Conservation (phyloP, 2,329 filamentous ascomycete species). For the Diplodia scrobiculata region DNA sequence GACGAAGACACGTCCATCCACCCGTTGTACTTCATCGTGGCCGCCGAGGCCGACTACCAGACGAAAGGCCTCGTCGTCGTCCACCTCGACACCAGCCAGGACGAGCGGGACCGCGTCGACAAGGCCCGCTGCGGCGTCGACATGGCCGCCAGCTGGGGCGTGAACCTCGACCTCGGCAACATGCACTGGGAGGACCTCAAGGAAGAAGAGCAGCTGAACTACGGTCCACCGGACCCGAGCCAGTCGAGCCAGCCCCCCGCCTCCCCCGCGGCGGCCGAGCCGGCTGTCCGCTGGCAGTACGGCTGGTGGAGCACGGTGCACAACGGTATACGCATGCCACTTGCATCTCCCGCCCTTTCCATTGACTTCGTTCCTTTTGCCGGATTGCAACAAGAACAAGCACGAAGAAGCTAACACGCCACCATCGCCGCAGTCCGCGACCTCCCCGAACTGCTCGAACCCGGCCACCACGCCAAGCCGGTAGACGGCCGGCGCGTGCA, state of each 20-base stretch:
- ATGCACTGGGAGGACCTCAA: slow-evolving; percentile 7
- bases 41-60: not conserved
- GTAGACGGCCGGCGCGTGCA: not conserved
- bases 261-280: not conserved
- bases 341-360: not conserved
- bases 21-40: slow-evolving; percentile 11
- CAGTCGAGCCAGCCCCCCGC: not conserved
- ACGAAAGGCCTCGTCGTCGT: not conserved
- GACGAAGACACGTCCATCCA: slow-evolving; percentile 2
- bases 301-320: not conserved
- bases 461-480: not conserved
- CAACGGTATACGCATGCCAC: not conserved
- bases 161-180: not conserved
- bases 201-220: not conserved
- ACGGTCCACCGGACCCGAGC: not conserved
- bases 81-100: not conserved
- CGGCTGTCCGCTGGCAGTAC: not conserved
- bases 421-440: not conserved
- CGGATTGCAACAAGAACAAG: too few species aligned
- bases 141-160: not conserved
- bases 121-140: not conserved
- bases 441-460: not conserved
- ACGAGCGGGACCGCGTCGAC: not conserved
- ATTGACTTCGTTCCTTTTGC: too few species aligned
- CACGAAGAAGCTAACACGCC: not conserved